Base-by-base conservation (phyloP, 768 basidiomycete genomes). In the Serendipita indica region DNA sequence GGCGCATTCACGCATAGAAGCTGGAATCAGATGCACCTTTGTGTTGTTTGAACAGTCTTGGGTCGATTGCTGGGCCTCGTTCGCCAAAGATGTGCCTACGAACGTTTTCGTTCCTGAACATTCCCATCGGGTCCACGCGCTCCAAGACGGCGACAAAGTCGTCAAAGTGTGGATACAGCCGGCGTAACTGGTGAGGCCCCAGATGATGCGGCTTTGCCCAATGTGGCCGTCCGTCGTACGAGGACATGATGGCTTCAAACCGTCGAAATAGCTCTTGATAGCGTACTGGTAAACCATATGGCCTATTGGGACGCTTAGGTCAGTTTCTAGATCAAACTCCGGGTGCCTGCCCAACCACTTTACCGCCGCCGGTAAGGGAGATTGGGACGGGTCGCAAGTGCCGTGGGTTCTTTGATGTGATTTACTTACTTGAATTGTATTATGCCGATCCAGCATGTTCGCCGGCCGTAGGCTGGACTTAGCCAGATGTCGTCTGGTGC, bases 391-490 rank as follows among this genome's bases (percentile, higher is more conserved):
- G n/a, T n/a, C n/a, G n/a, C n/a, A n/a, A n/a, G n/a, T n/a, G n/a
- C n/a, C n/a, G n/a, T n/a, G n/a, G 27, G 35, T 37, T 37, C 18
- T 10, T 37, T 6, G 27, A 52, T 57, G 27, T 57, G 18, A 49
- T 39, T 57, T 13, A 71, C 87, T 66, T 60, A 97, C 94, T 89
- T 90, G 74, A 83, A 99, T 67, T 93, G 89, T n/a, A 96, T 80
- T 57, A 98, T 81, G n/a, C 96, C 96, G 61, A 99, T 89, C 87
- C 92, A 99, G 64, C 84, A 86, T 5, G 86, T 92, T 67, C 72
- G 74, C 59, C 81, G 77, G 57, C 83, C 84, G 66, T 80, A 81
- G 66, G 85, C 84, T 1, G 96, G 96, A 68, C 87, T 90, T 32
- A 99, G 75, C 89, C 89, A 97, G 57, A 96, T 87, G 66, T 96